Evolutionary conservation across 2,329 filamentous ascomycete species (phyloP).

Genomic region (Claviceps digitariae): DNA sequence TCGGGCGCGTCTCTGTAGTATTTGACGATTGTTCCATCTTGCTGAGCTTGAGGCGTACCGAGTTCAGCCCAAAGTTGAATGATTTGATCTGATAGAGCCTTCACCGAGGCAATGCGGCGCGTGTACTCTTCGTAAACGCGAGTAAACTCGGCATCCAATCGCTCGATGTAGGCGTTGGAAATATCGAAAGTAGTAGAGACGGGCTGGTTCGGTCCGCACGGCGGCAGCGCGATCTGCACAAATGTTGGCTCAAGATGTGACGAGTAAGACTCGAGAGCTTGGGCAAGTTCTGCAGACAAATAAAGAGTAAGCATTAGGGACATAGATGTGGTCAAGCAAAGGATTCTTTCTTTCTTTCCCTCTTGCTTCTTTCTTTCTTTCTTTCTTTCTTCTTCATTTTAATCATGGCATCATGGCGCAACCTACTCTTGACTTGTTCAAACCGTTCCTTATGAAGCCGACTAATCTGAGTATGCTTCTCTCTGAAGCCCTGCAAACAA

Average conservation of each 20-base stretch:
- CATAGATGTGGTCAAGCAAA: too few relatives aligned
- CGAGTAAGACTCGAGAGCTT: conserved; percentile 90
- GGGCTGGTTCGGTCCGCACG: conserved; percentile 61
- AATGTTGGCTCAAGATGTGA: conserved; percentile 88
- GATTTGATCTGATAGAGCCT: conserved; percentile 65
- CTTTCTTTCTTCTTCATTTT: too few relatives aligned
- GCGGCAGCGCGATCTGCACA: conserved; percentile 72
- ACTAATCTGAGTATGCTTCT: conserved; percentile 70
- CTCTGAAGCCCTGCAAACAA: conserved; percentile 69
- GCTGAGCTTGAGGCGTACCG: conserved; percentile 85
- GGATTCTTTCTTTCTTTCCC: too few relatives aligned
- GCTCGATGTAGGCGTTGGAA: conserved; percentile 76
- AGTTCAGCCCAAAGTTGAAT: conserved; percentile 94
- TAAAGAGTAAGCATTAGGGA: too few relatives aligned
- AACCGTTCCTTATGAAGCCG: conserved; percentile 82
- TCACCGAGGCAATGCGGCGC: conserved; percentile 62
- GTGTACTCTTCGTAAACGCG: conserved; percentile 95
- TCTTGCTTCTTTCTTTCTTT: too few relatives aligned
- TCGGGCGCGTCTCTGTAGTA: conserved; percentile 83
- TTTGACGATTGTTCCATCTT: conserved; percentile 76
- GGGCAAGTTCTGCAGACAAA: conserved; percentile 66
- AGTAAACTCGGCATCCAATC: conserved; percentile 81
- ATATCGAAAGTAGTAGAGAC: conserved; percentile 79
- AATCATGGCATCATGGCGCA: too few relatives aligned
- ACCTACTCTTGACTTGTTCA: conserved; percentile 88